Conservation (phyloP, 2,329 filamentous ascomycete species). For the Trichoderma koningii region DNA sequence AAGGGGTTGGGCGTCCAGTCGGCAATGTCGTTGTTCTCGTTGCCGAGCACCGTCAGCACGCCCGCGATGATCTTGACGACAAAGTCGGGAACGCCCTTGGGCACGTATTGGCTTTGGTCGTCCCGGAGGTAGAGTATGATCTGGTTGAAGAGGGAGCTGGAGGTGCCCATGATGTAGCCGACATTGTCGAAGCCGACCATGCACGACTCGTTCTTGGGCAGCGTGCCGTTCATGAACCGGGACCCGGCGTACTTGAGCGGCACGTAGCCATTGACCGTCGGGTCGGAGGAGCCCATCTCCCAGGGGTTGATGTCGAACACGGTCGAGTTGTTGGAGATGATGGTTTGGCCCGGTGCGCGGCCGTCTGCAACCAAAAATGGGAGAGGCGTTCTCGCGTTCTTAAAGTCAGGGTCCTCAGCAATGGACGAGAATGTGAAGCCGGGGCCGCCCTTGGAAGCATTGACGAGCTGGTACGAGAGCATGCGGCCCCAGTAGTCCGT, state of each 20-base stretch:
- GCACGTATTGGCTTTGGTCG: slow-evolving; percentile 48
- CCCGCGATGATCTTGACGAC: slow-evolving; percentile 49
- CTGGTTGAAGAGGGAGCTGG: slow-evolving; percentile 77
- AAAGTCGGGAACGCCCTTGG: slow-evolving; percentile 50
- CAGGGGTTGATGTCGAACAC: slow-evolving; percentile 67
- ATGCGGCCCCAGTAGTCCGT: slow-evolving; percentile 91
- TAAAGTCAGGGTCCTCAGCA: slow-evolving; percentile 48
- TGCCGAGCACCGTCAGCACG: slow-evolving; percentile 58
- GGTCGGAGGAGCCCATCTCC: slow-evolving; percentile 67
- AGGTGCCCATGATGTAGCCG: slow-evolving; percentile 81
- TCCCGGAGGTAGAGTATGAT: slow-evolving; percentile 67
- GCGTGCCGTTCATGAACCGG: slow-evolving; percentile 54
- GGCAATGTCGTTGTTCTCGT: slow-evolving; percentile 72
- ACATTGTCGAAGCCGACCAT: slow-evolving; percentile 73
- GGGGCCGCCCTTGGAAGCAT: slow-evolving; percentile 72
- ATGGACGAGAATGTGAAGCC: slow-evolving; percentile 79
- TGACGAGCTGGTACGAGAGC: slow-evolving; percentile 82
- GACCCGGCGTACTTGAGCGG: slow-evolving; percentile 63
- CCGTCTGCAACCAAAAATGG: slow-evolving; percentile 54
- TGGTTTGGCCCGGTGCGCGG: slow-evolving; percentile 47
- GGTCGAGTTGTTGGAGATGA: slow-evolving; percentile 57
- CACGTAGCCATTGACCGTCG: slow-evolving; percentile 60
- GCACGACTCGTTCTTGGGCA: slow-evolving; percentile 49
- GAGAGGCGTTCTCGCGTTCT: slow-evolving; percentile 47
- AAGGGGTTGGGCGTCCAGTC: slow-evolving; percentile 65